Percentiles rank a stretch among this genome's conserved stretches.
Evolutionary conservation across 2,329 filamentous ascomycete genomes (phyloP).

Genomic region (Cladobotryum mycophilum): DNA sequence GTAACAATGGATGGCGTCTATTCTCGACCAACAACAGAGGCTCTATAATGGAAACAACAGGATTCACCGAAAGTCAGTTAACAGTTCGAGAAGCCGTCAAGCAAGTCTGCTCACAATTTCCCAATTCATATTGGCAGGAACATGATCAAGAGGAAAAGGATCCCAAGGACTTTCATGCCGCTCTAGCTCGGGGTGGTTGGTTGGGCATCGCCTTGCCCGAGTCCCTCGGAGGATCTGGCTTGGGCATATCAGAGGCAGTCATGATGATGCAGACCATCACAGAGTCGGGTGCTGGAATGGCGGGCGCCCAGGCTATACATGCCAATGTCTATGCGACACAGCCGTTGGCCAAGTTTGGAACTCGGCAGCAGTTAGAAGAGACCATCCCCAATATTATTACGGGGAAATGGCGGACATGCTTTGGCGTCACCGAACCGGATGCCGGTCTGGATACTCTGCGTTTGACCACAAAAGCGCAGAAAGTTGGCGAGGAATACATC

Average conservation of each 20-base stretch:
- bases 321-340: conserved; percentile 71
- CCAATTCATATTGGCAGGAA: conserved; percentile 71
- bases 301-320: conserved; percentile 57
- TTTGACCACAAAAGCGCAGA: conserved; percentile 57
- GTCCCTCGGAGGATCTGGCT: conserved; percentile 63
- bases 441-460: conserved; percentile 72
- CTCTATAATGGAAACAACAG: conserved; percentile 62
- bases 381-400: conserved; percentile 66
- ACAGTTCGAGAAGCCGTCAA: conserved; percentile 64
- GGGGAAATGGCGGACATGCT: conserved; percentile 67
- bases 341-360: conserved; percentile 66
- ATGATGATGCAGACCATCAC: conserved; percentile 84
- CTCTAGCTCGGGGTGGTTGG: conserved; percentile 70
- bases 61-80: conserved; percentile 67
- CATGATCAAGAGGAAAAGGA: conserved; percentile 65
- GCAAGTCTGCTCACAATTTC: conserved; percentile 63
- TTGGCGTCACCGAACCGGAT: conserved; percentile 80
- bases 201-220: conserved; percentile 75
- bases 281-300: conserved; percentile 74
- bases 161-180: conserved; percentile 69
- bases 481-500: conserved; percentile 51
- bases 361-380: conserved; percentile 52
- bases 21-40: conserved; percentile 32
- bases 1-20: too few species aligned
- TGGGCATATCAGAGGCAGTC: conserved; percentile 75